These are phyloP conservation scores for Emergomyces pasteurianus DNA, from an alignment of 2,329 filamentous ascomycete genomes.

Conservation along the genomic window DNA sequence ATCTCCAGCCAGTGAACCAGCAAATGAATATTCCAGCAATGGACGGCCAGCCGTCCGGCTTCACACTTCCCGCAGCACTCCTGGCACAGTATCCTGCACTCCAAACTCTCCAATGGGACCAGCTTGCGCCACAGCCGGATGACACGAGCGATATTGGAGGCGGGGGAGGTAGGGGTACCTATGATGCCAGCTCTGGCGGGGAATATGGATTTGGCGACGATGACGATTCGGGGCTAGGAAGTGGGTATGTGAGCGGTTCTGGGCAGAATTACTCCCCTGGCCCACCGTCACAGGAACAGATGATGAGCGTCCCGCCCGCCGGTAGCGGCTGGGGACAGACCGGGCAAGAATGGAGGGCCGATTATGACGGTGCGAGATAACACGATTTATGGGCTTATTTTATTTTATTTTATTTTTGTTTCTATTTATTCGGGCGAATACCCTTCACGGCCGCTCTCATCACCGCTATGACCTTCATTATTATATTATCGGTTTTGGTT, in stretches of 20 bases:
- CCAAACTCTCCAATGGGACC: slow-evolving; percentile 83
- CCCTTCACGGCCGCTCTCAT: not conserved
- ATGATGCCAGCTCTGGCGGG: slow-evolving; percentile 33
- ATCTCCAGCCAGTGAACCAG: slow-evolving; percentile 45
- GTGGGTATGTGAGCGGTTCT: slow-evolving; percentile 22
- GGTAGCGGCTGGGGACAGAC: slow-evolving; percentile 7
- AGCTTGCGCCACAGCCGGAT: slow-evolving; percentile 50
- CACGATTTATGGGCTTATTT: not conserved
- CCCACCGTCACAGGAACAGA: slow-evolving; percentile 11
- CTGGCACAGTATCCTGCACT: slow-evolving; percentile 86
- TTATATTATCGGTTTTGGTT: too few relatives aligned
- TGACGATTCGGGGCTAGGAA: slow-evolving; percentile 28
- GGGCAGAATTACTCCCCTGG: slow-evolving; percentile 19
- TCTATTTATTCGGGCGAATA: not conserved
- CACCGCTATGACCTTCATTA: not conserved
- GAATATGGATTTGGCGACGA: slow-evolving; percentile 32
- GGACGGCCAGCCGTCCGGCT: slow-evolving; percentile 46
- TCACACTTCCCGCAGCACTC: slow-evolving; percentile 71
- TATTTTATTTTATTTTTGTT: slow-evolving; percentile 4
- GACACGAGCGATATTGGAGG: slow-evolving; percentile 48
- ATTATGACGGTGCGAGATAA: slow-evolving; percentile 5
- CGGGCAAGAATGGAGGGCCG: slow-evolving; percentile 4
- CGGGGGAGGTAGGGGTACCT: slow-evolving; percentile 40
- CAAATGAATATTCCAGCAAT: slow-evolving; percentile 50
- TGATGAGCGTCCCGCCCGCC: slow-evolving; percentile 20